Evolutionary conservation across 2,329 filamentous ascomycete genomes (phyloP).

Genomic region (Chalara sp.): DNA sequence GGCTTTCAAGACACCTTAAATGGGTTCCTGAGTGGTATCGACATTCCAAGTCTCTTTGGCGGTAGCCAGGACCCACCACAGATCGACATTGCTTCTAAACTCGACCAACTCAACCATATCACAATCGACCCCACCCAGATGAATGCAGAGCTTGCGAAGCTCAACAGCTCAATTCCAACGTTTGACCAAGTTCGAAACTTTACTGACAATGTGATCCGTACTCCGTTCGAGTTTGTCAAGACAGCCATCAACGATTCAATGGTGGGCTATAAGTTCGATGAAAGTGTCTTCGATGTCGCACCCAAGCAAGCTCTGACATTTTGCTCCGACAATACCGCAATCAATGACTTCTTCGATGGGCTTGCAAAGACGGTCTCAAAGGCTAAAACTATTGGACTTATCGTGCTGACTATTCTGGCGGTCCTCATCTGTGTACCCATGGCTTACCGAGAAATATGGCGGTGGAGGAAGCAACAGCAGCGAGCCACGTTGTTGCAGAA

Average conservation of each 20-base stretch:
- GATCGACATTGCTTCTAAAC: slow-evolving; percentile 58
- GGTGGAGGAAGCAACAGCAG: slow-evolving; percentile 67
- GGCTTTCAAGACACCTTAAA: slow-evolving; percentile 51
- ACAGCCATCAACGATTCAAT: slow-evolving; percentile 64
- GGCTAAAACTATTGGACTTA: slow-evolving; percentile 69
- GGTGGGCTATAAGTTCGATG: slow-evolving; percentile 70
- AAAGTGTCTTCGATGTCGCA: slow-evolving; percentile 72
- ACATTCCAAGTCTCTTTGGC: slow-evolving; percentile 39
- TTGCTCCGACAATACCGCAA: slow-evolving; percentile 77
- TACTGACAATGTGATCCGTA: slow-evolving; percentile 64
- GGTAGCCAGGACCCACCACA: slow-evolving; percentile 36
- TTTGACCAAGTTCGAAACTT: slow-evolving; percentile 81
- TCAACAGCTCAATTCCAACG: slow-evolving; percentile 74
- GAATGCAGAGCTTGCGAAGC: slow-evolving; percentile 58
- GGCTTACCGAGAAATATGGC: slow-evolving; percentile 71
- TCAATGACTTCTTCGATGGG: slow-evolving; percentile 76
- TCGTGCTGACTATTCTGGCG: slow-evolving; percentile 65
- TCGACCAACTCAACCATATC: slow-evolving; percentile 63
- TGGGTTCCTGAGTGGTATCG: slow-evolving; percentile 47
- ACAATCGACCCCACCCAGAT: slow-evolving; percentile 61
- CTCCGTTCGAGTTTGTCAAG: slow-evolving; percentile 78
- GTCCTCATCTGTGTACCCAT: slow-evolving; percentile 70
- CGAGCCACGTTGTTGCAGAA: slow-evolving; percentile 60
- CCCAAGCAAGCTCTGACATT: slow-evolving; percentile 77
- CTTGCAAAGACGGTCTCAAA: slow-evolving; percentile 60